phyloP scores from a whole-genome alignment of 495 filamentous ascomycete species.

The Acidiella bohemica region DNA sequence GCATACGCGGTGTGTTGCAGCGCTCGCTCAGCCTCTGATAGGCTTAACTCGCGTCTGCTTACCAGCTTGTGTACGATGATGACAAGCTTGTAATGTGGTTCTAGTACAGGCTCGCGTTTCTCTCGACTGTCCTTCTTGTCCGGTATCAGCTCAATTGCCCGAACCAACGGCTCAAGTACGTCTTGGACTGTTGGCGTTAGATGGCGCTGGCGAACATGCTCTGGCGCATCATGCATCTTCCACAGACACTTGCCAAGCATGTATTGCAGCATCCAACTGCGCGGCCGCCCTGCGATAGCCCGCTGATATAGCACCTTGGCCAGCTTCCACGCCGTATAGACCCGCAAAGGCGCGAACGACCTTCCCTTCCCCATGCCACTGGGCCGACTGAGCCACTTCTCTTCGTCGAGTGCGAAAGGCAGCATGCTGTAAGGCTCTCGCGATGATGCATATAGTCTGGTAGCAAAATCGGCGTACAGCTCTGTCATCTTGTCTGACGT shows the following conservation, averaged over 20 bases:
- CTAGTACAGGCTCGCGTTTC: slow-evolving; percentile 61
- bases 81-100: slow-evolving; percentile 92
- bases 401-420: slow-evolving; percentile 38
- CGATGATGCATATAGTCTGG: slow-evolving; percentile 79
- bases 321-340: slow-evolving; percentile 76
- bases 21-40: slow-evolving; percentile 38
- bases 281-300: slow-evolving; percentile 58
- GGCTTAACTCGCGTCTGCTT: slow-evolving; percentile 27
- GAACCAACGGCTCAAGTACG: slow-evolving; percentile 56
- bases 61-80: slow-evolving; percentile 79
- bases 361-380: slow-evolving; percentile 60
- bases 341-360: slow-evolving; percentile 57
- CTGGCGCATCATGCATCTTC: slow-evolving; percentile 69
- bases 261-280: slow-evolving; percentile 79
- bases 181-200: slow-evolving; percentile 34
- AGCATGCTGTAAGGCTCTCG: slow-evolving; percentile 82
- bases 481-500: slow-evolving; percentile 58
- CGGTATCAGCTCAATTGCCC: slow-evolving; percentile 65
- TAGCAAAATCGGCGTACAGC: slow-evolving; percentile 80
- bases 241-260: slow-evolving; percentile 89
- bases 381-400: slow-evolving; percentile 59
- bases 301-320: slow-evolving; percentile 65
- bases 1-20: slow-evolving; percentile 45
- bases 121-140: slow-evolving; percentile 60
- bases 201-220: slow-evolving; percentile 22